A percentile compares a stretch with the other conserved stretches of the same genome.
Conservation (phyloP, 176 grass and related monocot genomes). For the Otatea glauca region DNA sequence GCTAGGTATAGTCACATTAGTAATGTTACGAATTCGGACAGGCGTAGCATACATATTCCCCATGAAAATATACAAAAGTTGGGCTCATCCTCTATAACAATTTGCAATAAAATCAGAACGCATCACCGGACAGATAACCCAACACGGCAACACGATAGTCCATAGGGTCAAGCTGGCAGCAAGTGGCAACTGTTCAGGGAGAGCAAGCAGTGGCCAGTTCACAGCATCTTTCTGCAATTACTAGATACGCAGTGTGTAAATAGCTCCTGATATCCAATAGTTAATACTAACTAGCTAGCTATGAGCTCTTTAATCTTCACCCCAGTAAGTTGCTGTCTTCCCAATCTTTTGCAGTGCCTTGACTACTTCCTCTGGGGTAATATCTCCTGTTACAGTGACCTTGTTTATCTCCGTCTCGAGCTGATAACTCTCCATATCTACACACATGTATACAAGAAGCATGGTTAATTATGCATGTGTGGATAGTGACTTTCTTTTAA, state of each 20-base stretch:
- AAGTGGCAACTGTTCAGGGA: neutral
- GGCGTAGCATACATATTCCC: neutral
- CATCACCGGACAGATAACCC: neutral
- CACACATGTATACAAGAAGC: slow-evolving; percentile 1
- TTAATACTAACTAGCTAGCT: slow-evolving; percentile 10
- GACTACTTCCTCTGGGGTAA: slow-evolving; percentile 81
- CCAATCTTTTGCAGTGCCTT: slow-evolving; percentile 91
- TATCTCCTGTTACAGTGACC: slow-evolving; percentile 85
- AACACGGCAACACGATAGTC: neutral
- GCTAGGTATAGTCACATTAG: neutral
- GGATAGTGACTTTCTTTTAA: neutral
- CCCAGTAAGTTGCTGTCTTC: slow-evolving; percentile 69
- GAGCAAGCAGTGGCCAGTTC: neutral
- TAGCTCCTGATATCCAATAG: slow-evolving; percentile 6
- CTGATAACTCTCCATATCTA: slow-evolving; percentile 91
- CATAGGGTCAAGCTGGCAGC: neutral
- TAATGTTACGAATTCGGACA: neutral
- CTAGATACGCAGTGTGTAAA: neutral
- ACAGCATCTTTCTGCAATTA: neutral
- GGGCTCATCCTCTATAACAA: neutral
- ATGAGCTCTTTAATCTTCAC: slow-evolving; percentile 39
- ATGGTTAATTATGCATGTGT: neutral
- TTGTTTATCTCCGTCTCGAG: slow-evolving; percentile 79
- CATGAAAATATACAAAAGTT: neutral
- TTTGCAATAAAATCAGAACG: neutral